These are phyloP conservation scores for Papilionanthe hybrid DNA, from an alignment of 116 monocot species.

Conservation along the genomic window DNA sequence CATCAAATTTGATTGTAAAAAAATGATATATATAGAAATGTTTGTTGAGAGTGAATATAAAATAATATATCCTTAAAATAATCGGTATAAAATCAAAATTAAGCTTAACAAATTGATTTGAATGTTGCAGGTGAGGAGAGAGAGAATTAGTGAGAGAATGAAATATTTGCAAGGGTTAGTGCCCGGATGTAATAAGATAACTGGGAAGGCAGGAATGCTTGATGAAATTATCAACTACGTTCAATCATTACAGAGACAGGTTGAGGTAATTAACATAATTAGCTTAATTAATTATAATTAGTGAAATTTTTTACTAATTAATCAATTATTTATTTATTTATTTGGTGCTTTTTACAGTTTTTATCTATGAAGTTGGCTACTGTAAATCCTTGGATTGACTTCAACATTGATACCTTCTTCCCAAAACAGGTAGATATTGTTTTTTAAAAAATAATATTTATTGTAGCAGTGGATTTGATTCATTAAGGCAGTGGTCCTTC, in stretches of 20 bases:
- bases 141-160: slow-evolving; percentile 76
- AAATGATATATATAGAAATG: no score
- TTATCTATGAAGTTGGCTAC: slow-evolving; percentile 59
- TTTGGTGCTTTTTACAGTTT: slow-evolving; percentile 21
- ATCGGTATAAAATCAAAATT: no score
- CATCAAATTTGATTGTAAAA: no score
- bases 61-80: no score
- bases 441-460: no score
- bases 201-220: slow-evolving; percentile 71
- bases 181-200: slow-evolving; percentile 61
- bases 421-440: slow-evolving; percentile 23
- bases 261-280: slow-evolving; percentile 35
- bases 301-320: not conserved
- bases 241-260: slow-evolving; percentile 68
- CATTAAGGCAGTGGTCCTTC: no score
- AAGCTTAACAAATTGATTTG: not conserved
- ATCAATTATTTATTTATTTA: not conserved
- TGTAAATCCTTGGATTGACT: slow-evolving; percentile 37
- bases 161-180: slow-evolving; percentile 62
- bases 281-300: not conserved
- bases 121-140: slow-evolving; percentile 57
- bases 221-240: slow-evolving; percentile 79
- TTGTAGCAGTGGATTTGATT: no score
- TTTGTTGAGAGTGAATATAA: no score
- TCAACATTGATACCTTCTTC: slow-evolving; percentile 38